phyloP scores from a whole-genome alignment of 2,329 filamentous ascomycete genomes.

The Conoideocrella luteorostrata region DNA sequence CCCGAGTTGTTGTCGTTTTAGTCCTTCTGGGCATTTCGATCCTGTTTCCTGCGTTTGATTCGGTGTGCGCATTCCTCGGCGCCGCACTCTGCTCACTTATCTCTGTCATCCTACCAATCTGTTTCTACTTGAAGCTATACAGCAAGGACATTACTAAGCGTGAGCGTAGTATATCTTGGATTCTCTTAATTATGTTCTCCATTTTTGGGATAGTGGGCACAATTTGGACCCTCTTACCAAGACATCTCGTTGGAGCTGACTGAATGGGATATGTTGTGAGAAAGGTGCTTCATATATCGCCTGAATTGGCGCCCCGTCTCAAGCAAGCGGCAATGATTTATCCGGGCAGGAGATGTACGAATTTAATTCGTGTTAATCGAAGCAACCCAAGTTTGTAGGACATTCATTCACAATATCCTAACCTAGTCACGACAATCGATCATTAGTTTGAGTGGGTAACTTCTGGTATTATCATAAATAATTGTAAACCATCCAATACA shows the following conservation, averaged over 20 bases:
- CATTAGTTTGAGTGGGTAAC: constrained; percentile 53
- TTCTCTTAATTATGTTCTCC: constrained; percentile 62
- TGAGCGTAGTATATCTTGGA: constrained; percentile 63
- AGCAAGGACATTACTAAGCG: constrained; percentile 56
- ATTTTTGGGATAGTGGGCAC: constrained; percentile 72
- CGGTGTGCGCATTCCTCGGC: constrained; percentile 86
- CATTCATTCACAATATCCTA: too few relatives aligned
- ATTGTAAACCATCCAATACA: constrained; percentile 47
- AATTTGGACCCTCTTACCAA: constrained; percentile 81
- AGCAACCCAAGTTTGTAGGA: too few relatives aligned
- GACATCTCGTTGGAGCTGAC: constrained; percentile 62
- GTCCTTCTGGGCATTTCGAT: constrained; percentile 69
- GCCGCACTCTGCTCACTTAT: constrained; percentile 89
- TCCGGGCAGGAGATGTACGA: too few relatives aligned
- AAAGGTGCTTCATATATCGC: background rate
- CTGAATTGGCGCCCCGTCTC: too few relatives aligned
- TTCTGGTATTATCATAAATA: constrained; percentile 53
- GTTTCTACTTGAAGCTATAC: constrained; percentile 89
- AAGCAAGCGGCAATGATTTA: too few relatives aligned
- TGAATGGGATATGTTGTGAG: too few relatives aligned
- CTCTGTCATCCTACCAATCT: constrained; percentile 80
- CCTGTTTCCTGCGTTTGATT: constrained; percentile 70
- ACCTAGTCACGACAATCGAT: too few relatives aligned
- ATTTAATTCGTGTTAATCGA: too few relatives aligned
- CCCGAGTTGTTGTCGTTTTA: constrained; percentile 62